These are phyloP conservation scores for Cercospora canescens DNA, from an alignment of 2,329 filamentous ascomycete genomes.

Conservation along the genomic window DNA sequence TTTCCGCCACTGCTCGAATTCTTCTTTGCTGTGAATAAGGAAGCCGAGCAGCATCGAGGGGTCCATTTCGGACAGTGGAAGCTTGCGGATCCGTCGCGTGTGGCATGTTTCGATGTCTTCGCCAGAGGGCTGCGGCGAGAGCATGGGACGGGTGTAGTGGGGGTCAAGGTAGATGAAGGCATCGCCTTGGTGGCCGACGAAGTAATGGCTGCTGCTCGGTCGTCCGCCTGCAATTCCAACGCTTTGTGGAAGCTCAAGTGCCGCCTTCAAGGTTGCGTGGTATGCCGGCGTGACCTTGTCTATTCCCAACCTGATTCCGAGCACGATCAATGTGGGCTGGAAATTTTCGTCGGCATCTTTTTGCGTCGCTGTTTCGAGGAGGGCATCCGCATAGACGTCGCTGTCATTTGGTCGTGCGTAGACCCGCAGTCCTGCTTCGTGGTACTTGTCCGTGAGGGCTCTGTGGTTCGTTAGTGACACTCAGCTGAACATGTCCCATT, in stretches of 20 bases:
- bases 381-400: slow-evolving; percentile 89
- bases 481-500: not conserved
- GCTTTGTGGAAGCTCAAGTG: slow-evolving; percentile 86
- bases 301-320: slow-evolving; percentile 87
- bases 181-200: slow-evolving; percentile 70
- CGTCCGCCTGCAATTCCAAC: slow-evolving; percentile 94
- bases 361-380: slow-evolving; percentile 68
- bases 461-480: slow-evolving; percentile 47
- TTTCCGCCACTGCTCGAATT: slow-evolving; percentile 81
- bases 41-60: slow-evolving; percentile 98
- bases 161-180: slow-evolving; percentile 94
- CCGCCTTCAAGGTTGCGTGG: slow-evolving; percentile 85
- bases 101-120: slow-evolving; percentile 84
- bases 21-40: slow-evolving; percentile 75
- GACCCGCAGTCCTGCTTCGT: slow-evolving; percentile 67
- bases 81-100: slow-evolving; percentile 76
- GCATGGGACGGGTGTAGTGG: slow-evolving; percentile 75
- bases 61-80: slow-evolving; percentile 91
- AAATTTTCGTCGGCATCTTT: slow-evolving; percentile 66
- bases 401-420: slow-evolving; percentile 88
- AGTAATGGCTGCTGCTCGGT: slow-evolving; percentile 84
- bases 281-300: slow-evolving; percentile 94
- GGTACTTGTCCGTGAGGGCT: slow-evolving; percentile 68
- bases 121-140: slow-evolving; percentile 60
- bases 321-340: slow-evolving; percentile 80